phyloP scores from a whole-genome alignment of 1,284 basidiomycete species.

The Tausonia pullulans region DNA sequence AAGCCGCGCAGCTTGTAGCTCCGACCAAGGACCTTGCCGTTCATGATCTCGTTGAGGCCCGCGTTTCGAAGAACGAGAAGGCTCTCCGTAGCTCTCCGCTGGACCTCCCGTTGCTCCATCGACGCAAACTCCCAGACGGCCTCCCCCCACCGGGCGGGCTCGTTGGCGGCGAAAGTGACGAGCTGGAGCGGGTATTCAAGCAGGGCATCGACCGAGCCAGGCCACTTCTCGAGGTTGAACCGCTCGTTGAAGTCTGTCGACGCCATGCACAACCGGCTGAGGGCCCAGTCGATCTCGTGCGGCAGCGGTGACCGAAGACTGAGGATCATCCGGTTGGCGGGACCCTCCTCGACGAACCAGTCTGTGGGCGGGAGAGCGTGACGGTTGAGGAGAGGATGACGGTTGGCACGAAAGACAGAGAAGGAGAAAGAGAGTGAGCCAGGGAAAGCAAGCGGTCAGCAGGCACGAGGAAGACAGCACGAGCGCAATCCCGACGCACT shows the following conservation, averaged over 20 bases:
- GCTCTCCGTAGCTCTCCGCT: conserved; percentile 5
- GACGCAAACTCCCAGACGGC: conserved; percentile 1
- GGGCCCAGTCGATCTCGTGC: conserved; percentile 64
- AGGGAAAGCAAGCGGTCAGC: too few relatives aligned
- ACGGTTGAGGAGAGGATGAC: too few relatives aligned
- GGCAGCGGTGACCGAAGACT: conserved; percentile 63
- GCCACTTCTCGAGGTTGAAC: conserved; percentile 53
- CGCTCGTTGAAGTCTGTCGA: conserved; percentile 51
- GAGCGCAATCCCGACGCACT: too few relatives aligned
- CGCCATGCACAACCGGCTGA: conserved; percentile 63
- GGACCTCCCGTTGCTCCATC: neutral
- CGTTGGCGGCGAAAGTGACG: neutral
- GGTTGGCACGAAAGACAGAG: too few relatives aligned
- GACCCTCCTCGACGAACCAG: conserved; percentile 45
- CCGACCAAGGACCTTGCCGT: conserved; percentile 1
- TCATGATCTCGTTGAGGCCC: conserved; percentile 8
- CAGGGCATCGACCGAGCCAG: conserved; percentile 62
- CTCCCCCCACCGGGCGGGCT: neutral
- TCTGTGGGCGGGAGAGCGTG: too few relatives aligned
- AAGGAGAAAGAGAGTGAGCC: too few relatives aligned
- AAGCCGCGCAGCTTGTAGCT: neutral
- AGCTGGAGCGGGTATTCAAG: conserved; percentile 36
- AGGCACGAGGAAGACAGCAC: too few relatives aligned
- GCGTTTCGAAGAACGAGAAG: conserved; percentile 14
- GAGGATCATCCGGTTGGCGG: conserved; percentile 68